Evolutionary conservation across 2,329 filamentous ascomycete species (phyloP), one percentile per base, ranked within the genome.

Genomic region (Lachnellula arida): DNA sequence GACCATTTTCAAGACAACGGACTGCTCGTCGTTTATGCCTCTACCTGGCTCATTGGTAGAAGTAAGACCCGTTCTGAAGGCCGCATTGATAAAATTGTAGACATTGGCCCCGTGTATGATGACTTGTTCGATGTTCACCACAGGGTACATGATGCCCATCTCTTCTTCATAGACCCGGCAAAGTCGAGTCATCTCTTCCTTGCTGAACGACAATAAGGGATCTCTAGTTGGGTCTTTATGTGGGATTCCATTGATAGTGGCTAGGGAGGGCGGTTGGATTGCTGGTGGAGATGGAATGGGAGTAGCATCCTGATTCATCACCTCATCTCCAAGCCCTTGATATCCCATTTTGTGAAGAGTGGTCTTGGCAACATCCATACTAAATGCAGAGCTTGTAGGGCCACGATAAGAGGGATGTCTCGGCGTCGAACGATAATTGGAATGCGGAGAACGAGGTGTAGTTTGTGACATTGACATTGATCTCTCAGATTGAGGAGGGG

Each of bases 331-430:
- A 2, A 83, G 74, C 1, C 78, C 81, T 28, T 84, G 85, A 67
- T 95, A 94, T 4, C 91, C 91, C 89, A 96, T 96, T 58, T 86
- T 92, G 67, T 91, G 87, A 39, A 96, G 78, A 49, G 91, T 96
- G 51, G 83, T 89, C 70, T 91, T 92, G 37, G 92, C 91, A 14
- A 96, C 86, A 60, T 93, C 89, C 32, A 96, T 81, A 62, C 88
- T 92, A 72, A 92, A 96, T 2, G 87, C 85, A 47, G 85, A 87
- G 72, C 90, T 96, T 0, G 91, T 96, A 1, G 91, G 90, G 0
- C 91, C 92, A 55, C 89, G 86, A 68, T 94, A 96, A 23, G 82
- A 80, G 4, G 84, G 82, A 56, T 81, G 64, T 56, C 60, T 67
- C 4, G 61, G 55, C 5, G 55, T 12, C 23, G 61, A 54, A 49